These are phyloP conservation scores for Bondarzewia mesenterica DNA, from an alignment of 1,284 basidiomycete genomes.

Conservation along the genomic window DNA sequence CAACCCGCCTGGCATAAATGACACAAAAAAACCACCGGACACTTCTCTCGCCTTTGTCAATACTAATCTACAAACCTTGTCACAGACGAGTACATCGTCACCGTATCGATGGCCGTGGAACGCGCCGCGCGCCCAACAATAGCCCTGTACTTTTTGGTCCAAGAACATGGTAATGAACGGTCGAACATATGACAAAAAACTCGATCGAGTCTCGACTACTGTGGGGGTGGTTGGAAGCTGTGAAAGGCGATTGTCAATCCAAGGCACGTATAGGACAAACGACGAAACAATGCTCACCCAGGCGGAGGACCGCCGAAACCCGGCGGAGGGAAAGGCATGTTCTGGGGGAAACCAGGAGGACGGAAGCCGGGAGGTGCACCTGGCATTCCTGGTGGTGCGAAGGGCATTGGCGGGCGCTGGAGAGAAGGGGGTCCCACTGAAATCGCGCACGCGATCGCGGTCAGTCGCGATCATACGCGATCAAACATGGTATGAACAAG, in stretches of 20 bases:
- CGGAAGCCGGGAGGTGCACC: constrained; percentile 75
- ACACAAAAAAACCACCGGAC: neutral
- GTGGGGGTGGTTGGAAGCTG: constrained; percentile 38
- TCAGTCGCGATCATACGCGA: constrained; percentile 7
- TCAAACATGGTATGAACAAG: constrained; percentile 15
- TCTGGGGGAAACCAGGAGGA: constrained; percentile 67
- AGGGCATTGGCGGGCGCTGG: constrained; percentile 79
- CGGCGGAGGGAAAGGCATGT: constrained; percentile 58
- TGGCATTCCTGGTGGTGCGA: constrained; percentile 77
- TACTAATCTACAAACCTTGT: constrained; percentile 1
- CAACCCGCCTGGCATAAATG: neutral
- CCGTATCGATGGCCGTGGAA: neutral
- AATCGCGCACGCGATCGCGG: constrained; percentile 5
- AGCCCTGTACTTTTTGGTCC: neutral
- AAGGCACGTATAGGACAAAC: constrained; percentile 1
- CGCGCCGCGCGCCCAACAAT: too few species aligned
- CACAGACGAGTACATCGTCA: neutral
- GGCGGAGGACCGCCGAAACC: constrained; percentile 78
- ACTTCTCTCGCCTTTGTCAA: neutral
- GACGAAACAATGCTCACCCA: constrained; percentile 48
- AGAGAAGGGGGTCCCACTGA: constrained; percentile 62
- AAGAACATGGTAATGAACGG: neutral
- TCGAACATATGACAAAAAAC: neutral
- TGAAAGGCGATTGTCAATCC: constrained; percentile 2
- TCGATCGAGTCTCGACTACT: neutral